phyloP scores from a whole-genome alignment of 2,329 filamentous ascomycete genomes.

The Aspergillus tamarii region DNA sequence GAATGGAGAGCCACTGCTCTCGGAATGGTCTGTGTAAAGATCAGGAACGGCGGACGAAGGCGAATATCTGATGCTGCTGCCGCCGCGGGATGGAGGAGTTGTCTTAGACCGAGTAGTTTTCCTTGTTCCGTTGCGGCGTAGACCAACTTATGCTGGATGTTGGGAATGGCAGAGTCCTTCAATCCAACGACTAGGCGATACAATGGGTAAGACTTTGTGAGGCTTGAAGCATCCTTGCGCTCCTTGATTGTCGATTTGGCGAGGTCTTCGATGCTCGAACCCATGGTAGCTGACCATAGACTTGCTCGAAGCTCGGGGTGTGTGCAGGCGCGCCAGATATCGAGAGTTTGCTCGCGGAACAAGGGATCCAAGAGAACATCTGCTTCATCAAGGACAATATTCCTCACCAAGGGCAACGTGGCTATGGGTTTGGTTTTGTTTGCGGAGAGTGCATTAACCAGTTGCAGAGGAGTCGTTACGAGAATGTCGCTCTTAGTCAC shows the following conservation, averaged over 20 bases:
- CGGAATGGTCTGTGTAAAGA: conserved; percentile 96
- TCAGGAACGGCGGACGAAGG: conserved; percentile 84
- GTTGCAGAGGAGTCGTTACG: conserved; percentile 76
- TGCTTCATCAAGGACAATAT: conserved; percentile 86
- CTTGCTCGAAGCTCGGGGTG: conserved; percentile 72
- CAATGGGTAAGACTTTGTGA: conserved; percentile 51
- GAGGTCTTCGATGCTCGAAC: conserved; percentile 84
- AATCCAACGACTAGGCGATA: conserved; percentile 90
- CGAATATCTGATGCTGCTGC: conserved; percentile 50
- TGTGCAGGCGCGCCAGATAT: conserved; percentile 79
- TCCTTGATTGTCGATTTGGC: conserved; percentile 68
- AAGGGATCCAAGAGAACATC: conserved; percentile 91
- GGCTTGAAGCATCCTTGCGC: conserved; percentile 43
- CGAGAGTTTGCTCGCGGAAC: conserved; percentile 85
- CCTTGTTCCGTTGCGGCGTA: conserved; percentile 93
- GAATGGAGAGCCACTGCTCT: conserved; percentile 84
- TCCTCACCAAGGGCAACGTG: conserved; percentile 68
- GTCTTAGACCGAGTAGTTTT: conserved; percentile 87
- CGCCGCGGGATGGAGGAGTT: conserved; percentile 78
- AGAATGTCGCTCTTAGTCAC: conserved; percentile 76
- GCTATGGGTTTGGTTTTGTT: conserved; percentile 47
- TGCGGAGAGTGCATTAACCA: conserved; percentile 72
- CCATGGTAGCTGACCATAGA: conserved; percentile 97
- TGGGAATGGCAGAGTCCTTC: conserved; percentile 93
- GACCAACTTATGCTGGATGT: conserved; percentile 82